Percentiles rank a stretch among this genome's conserved stretches.
Conservation (phyloP, 177 flowering plant species). For the Tripterygium wilfordii region DNA sequence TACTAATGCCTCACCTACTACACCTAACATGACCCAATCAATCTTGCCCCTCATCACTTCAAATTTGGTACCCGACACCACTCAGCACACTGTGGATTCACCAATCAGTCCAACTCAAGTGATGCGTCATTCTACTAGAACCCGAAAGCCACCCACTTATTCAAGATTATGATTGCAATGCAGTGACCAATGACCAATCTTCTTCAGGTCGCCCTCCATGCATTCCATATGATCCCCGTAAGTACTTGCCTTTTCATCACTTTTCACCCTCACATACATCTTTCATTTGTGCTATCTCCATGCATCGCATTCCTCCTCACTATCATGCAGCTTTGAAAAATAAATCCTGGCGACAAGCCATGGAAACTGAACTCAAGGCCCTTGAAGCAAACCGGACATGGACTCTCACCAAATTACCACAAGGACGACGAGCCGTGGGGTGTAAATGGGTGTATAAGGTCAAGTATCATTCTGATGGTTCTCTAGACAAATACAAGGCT, state of each 20-base stretch:
- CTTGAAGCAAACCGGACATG: slow-evolving; percentile 5
- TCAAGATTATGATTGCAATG: not conserved
- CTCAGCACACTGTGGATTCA: too few relatives aligned
- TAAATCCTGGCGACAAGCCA: too few relatives aligned
- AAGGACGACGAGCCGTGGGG: not conserved
- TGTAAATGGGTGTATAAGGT: slow-evolving; percentile 6
- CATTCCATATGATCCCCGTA: not conserved
- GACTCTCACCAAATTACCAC: not conserved
- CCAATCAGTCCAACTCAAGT: not conserved
- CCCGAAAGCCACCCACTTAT: not conserved
- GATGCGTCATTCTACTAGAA: not conserved
- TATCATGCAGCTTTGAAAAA: too few relatives aligned
- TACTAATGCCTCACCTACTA: too few relatives aligned
- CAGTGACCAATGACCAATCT: not conserved
- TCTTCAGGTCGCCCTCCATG: not conserved
- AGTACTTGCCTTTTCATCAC: not conserved
- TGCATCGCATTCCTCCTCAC: not conserved
- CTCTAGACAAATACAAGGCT: slow-evolving; percentile 4
- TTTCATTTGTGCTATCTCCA: not conserved
- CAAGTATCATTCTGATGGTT: not conserved
- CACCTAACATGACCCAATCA: too few relatives aligned
- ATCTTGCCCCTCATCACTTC: too few relatives aligned
- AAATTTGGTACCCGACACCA: too few relatives aligned
- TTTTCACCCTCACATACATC: not conserved
- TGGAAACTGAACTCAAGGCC: not conserved